phyloP scores from a whole-genome alignment of 129 eudicot genomes.

The Chrysanthemum seticuspe region DNA sequence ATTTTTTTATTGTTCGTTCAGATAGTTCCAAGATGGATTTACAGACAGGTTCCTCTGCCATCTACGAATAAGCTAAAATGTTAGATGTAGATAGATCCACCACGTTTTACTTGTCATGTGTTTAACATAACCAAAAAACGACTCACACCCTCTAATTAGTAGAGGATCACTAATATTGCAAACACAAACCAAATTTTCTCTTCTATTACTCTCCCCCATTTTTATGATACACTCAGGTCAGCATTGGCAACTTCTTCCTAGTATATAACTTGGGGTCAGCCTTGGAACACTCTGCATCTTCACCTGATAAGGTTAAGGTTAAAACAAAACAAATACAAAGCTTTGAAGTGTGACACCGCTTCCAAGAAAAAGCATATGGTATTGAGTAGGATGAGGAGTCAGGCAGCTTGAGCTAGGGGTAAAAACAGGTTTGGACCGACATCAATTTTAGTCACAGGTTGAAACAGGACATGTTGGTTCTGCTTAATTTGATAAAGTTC shows the following conservation, averaged over 20 bases:
- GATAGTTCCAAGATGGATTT: conserved; percentile 19
- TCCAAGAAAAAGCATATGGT: no score
- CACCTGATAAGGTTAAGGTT: background rate
- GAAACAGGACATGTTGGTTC: no score
- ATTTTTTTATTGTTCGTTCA: conserved; percentile 6
- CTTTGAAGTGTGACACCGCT: no score
- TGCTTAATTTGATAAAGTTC: no score
- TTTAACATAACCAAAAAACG: conserved; percentile 6
- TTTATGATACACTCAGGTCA: background rate
- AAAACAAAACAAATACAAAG: no score
- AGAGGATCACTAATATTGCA: conserved; percentile 15
- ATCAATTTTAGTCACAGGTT: no score
- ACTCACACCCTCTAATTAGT: conserved; percentile 20
- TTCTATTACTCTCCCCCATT: conserved; percentile 12
- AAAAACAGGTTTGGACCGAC: no score
- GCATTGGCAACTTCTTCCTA: background rate
- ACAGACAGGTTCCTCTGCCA: conserved; percentile 14
- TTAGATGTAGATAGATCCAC: conserved; percentile 19
- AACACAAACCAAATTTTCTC: conserved; percentile 14
- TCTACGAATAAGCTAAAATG: conserved; percentile 13
- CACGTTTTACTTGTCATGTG: conserved; percentile 20
- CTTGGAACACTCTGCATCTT: background rate
- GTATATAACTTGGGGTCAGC: background rate
- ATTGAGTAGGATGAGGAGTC: no score
- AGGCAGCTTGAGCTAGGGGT: no score